Evolutionary conservation across 1,284 basidiomycete species (phyloP).

Genomic region (Mycosarcoma maydis): DNA sequence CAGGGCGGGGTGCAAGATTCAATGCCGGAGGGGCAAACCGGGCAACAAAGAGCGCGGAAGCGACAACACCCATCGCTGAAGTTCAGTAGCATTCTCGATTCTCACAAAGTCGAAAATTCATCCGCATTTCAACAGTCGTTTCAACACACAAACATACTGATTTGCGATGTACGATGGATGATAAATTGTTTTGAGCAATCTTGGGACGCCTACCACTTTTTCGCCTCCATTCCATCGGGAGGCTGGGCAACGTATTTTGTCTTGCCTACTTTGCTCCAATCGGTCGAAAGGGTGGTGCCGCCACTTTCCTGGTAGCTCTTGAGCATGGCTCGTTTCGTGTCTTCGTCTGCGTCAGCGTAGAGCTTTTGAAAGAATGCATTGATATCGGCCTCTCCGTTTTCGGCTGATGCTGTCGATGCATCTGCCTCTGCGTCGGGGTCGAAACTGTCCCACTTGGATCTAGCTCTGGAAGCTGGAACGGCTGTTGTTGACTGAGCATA

Average conservation of each 20-base stretch:
- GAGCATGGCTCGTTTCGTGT: slow-evolving; percentile 64
- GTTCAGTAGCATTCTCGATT: slow-evolving; percentile 7
- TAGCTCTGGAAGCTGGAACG: slow-evolving; percentile 10
- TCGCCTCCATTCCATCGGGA: slow-evolving; percentile 63
- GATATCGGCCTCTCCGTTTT: slow-evolving; percentile 47
- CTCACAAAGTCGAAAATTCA: background rate
- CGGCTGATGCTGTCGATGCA: slow-evolving; percentile 3
- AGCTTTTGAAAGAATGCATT: slow-evolving; percentile 64
- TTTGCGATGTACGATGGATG: too few species aligned
- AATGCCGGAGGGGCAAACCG: slow-evolving; percentile 1
- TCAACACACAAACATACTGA: background rate
- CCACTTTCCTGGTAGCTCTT: slow-evolving; percentile 64
- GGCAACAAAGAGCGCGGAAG: background rate
- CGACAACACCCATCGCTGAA: background rate
- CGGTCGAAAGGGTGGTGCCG: slow-evolving; percentile 62
- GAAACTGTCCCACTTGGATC: slow-evolving; percentile 62
- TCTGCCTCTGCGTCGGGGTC: slow-evolving; percentile 47
- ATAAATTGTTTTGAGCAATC: too few species aligned
- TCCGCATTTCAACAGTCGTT: too few species aligned
- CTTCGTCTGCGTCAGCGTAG: slow-evolving; percentile 62
- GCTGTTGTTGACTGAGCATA: slow-evolving; percentile 9
- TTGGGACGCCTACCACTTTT: slow-evolving; percentile 34
- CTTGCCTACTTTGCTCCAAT: slow-evolving; percentile 63
- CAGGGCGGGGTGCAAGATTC: slow-evolving; percentile 7
- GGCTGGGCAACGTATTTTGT: slow-evolving; percentile 38